Base-by-base conservation (phyloP, 2,329 filamentous ascomycete species). In the Claviceps arundinis region DNA sequence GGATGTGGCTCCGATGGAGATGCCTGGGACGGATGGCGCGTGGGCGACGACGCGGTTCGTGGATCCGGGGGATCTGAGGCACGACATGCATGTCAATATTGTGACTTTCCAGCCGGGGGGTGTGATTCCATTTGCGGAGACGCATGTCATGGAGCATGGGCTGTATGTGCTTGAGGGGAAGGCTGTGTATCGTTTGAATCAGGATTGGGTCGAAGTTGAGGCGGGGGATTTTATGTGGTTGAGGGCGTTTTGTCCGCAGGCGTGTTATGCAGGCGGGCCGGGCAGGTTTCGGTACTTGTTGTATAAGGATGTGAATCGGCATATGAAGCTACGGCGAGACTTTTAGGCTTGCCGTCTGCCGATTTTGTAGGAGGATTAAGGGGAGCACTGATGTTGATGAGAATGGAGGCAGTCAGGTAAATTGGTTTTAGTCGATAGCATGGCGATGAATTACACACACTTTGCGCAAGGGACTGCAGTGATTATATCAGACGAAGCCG, bases 171-270 rank as follows among this genome's bases (percentile, higher is more conserved):
- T 53, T 8, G 48, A 53, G 26, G 52, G 52, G 22, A 53, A 53
- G 24, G 52, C 52, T 7, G 52, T 53, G 8, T 53, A 53, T n/a
- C 48, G 52, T 3, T 48, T 53, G 11, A 53, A 53, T 6, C 52
- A 48, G 43, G 52, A 50, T 38, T 53, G 52, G 52, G 52, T 53
- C 19, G 52, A 53, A 38, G 52, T 53, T 13, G 52, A 53, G 38
- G 52, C 52, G 1, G 52, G 52, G 9, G 52, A 53, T n/a, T 53
- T 53, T 38, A 53, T 53, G 52, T 53, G 52, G 52, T 19, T 53
- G 52, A 45, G 52, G 9, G 52, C 52, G 8, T 53, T 53, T 37
- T 53, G 52, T 37, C 52, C 52, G 8, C 52, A 53, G 38, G 52
- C 52, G 14, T 53, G 52, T 30, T 53, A 53, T 37, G 52, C 52